Evolutionary conservation across 2,329 filamentous ascomycete genomes (phyloP).

Genomic region (Penicillium hordei): DNA sequence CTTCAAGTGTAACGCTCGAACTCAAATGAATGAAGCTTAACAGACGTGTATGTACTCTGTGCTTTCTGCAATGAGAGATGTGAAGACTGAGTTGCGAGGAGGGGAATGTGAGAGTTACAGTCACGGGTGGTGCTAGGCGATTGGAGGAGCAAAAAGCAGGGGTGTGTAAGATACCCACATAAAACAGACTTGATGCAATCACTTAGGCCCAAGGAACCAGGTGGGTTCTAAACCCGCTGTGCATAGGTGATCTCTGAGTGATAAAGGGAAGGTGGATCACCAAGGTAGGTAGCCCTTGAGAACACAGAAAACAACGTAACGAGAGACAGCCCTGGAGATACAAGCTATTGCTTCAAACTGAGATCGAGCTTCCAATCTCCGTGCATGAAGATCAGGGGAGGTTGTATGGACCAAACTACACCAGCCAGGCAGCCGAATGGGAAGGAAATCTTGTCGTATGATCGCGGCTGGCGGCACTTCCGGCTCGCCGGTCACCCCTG

Average conservation of each 20-base stretch:
- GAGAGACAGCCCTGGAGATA: neutral
- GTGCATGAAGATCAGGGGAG: constrained; percentile 11
- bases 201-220: constrained; percentile 5
- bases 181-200: constrained; percentile 5
- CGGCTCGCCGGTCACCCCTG: constrained; percentile 19
- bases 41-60: neutral
- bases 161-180: constrained; percentile 15
- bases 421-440: neutral
- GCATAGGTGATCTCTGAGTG: constrained; percentile 11
- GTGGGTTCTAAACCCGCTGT: constrained; percentile 13
- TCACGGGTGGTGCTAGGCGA: constrained; percentile 7
- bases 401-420: neutral
- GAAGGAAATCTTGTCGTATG: constrained; percentile 27
- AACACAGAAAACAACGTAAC: neutral
- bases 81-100: constrained; percentile 3
- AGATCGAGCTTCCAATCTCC: neutral
- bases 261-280: constrained; percentile 10
- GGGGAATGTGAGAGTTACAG: constrained; percentile 11
- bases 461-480: constrained; percentile 33
- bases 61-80: constrained; percentile 1
- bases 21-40: neutral
- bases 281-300: neutral
- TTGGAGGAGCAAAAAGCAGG: constrained; percentile 12
- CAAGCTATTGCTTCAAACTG: neutral
- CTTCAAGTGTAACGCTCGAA: neutral